Conservation (phyloP, 768 basidiomycete genomes). For the Boletus subcaerulescens region DNA sequence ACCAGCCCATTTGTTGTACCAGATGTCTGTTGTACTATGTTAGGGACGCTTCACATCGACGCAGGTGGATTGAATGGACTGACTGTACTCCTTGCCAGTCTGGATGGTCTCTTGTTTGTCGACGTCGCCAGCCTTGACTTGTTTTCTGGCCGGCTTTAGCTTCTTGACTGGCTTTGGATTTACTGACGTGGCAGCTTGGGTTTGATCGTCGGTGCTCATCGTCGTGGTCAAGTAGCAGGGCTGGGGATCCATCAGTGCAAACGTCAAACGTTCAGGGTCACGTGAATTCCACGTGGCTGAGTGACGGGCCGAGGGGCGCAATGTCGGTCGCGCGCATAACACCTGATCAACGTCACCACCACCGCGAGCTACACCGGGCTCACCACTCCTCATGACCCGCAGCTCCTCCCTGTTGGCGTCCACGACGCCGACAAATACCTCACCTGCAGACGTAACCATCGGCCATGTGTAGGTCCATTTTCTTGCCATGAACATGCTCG, state of each 20-base stretch:
- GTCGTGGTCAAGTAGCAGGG: slow-evolving; percentile 12
- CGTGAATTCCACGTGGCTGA: slow-evolving; percentile 22
- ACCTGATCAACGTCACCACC: slow-evolving; percentile 8
- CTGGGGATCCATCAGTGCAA: no score
- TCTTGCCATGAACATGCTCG: background rate
- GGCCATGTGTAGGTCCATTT: slow-evolving; percentile 56
- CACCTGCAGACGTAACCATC: slow-evolving; percentile 47
- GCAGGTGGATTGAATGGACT: slow-evolving; percentile 29
- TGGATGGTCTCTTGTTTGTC: slow-evolving; percentile 86
- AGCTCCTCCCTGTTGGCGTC: slow-evolving; percentile 44
- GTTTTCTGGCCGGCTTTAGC: slow-evolving; percentile 88
- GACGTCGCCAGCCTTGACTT: slow-evolving; percentile 87
- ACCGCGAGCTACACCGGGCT: background rate
- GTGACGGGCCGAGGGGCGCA: slow-evolving; percentile 14
- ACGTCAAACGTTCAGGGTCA: slow-evolving; percentile 15
- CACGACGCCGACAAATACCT: slow-evolving; percentile 39
- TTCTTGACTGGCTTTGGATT: slow-evolving; percentile 50
- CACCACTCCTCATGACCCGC: slow-evolving; percentile 44
- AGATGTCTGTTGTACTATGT: slow-evolving; percentile 61
- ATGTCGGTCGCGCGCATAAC: slow-evolving; percentile 1
- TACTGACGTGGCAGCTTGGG: slow-evolving; percentile 10
- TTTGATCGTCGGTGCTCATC: slow-evolving; percentile 34
- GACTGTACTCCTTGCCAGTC: slow-evolving; percentile 96
- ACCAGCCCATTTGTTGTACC: slow-evolving; percentile 99
- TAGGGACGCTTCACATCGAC: background rate